Conservation (phyloP, 352 stramenopile genomes). For the Saprolegnia parasitica region DNA sequence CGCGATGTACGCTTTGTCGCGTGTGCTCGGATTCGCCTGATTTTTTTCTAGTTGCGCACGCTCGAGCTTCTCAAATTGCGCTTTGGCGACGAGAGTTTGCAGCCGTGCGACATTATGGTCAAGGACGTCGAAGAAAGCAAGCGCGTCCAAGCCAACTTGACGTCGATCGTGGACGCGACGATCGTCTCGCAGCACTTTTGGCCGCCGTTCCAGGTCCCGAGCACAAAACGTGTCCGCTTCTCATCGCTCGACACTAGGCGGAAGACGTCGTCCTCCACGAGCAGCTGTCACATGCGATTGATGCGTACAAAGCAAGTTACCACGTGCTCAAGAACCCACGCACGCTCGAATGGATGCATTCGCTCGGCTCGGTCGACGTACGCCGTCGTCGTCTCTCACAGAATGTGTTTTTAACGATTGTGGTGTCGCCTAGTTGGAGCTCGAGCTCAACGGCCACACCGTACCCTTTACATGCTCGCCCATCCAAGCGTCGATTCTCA, state of each 20-base stretch:
- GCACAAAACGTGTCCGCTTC: neutral
- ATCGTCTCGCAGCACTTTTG: constrained; percentile 98
- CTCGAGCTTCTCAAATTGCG: constrained; percentile 96
- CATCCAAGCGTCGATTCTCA: constrained; percentile 91
- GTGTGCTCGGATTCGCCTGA: no score
- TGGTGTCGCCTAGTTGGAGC: no score
- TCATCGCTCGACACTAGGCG: constrained; percentile 29
- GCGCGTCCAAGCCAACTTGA: constrained; percentile 88
- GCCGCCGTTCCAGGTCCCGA: constrained; percentile 88
- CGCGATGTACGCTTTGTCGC: constrained; percentile 50
- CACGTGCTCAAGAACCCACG: constrained; percentile 92
- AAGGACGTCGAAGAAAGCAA: constrained; percentile 97
- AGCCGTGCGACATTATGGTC: constrained; percentile 98
- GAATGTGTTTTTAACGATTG: no score
- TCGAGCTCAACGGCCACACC: constrained; percentile 85
- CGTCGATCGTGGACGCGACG: constrained; percentile 75
- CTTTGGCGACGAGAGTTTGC: constrained; percentile 92
- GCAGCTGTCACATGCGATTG: constrained; percentile 65
- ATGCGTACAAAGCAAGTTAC: constrained; percentile 89
- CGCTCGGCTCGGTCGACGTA: constrained; percentile 89
- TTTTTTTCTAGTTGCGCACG: constrained; percentile 74
- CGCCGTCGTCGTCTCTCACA: no score
- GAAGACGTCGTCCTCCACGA: constrained; percentile 90
- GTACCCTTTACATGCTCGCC: constrained; percentile 88
- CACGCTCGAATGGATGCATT: constrained; percentile 89